Conservation (phyloP, 1,139 yeast genomes). For the Zygotorulaspora mrakii region DNA sequence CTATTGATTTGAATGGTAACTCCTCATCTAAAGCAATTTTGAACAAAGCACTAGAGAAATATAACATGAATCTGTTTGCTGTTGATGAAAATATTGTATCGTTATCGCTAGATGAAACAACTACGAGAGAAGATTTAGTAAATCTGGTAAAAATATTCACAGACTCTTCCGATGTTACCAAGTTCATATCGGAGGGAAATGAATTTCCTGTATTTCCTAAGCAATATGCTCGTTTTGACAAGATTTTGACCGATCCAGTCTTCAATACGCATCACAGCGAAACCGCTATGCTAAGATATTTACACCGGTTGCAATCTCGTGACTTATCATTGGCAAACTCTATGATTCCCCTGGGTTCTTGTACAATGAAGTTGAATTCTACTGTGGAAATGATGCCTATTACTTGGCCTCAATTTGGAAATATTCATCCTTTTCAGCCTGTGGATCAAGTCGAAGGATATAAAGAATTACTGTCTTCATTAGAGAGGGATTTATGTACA, state of each 20-base stretch:
- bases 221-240: slow-evolving; percentile 57
- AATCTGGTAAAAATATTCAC: slow-evolving; percentile 59
- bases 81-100: slow-evolving; percentile 62
- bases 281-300: slow-evolving; percentile 88
- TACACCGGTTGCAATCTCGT: slow-evolving; percentile 78
- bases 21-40: slow-evolving; percentile 54
- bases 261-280: slow-evolving; percentile 89
- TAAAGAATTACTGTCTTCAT: slow-evolving; percentile 63
- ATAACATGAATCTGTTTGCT: slow-evolving; percentile 72
- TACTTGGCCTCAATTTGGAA: slow-evolving; percentile 88
- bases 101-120: slow-evolving; percentile 83
- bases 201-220: slow-evolving; percentile 51
- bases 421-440: slow-evolving; percentile 92
- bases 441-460: slow-evolving; percentile 83
- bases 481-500: slow-evolving; percentile 80
- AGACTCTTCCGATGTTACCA: slow-evolving; percentile 30
- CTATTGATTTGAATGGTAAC: slow-evolving; percentile 51
- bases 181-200: slow-evolving; percentile 30
- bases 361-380: slow-evolving; percentile 96
- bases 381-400: slow-evolving; percentile 93
- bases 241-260: slow-evolving; percentile 66
- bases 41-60: slow-evolving; percentile 52
- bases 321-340: slow-evolving; percentile 92
- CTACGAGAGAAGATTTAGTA: slow-evolving; percentile 57
- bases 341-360: slow-evolving; percentile 95